These are phyloP conservation scores for Bolboschoenoplectus hybrid DNA, from an alignment of 202 grass and related monocot genomes.

Conservation along the genomic window DNA sequence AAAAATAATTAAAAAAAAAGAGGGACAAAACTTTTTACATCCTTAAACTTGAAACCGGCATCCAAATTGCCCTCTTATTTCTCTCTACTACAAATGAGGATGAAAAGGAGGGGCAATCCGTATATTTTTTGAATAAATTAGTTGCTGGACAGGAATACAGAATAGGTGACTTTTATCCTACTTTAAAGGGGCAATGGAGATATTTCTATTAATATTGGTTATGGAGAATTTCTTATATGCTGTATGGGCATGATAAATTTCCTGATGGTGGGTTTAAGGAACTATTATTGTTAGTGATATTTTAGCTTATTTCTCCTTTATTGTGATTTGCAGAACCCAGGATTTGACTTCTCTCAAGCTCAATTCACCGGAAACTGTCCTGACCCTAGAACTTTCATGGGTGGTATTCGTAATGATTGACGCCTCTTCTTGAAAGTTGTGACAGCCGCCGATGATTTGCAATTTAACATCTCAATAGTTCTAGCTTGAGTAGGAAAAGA, in stretches of 20 bases:
- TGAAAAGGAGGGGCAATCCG: not conserved
- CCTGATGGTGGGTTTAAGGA: not conserved
- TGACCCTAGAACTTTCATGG: conserved; percentile 96
- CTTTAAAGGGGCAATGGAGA: not conserved
- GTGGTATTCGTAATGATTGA: conserved; percentile 66
- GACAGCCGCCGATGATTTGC: not conserved
- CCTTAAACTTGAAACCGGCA: no score
- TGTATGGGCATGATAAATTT: not conserved
- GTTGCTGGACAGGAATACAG: not conserved
- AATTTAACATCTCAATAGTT: conserved; percentile 4
- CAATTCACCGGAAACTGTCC: conserved; percentile 89
- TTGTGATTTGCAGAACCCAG: conserved; percentile 70
- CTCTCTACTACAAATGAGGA: not conserved
- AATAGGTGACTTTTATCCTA: not conserved
- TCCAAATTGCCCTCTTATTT: not conserved
- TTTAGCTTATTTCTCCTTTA: conserved; percentile 11
- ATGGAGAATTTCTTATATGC: not conserved
- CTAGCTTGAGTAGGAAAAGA: not conserved
- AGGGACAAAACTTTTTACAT: no score
- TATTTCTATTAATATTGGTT: not conserved
- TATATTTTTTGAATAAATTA: conserved; percentile 1
- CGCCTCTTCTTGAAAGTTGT: not conserved
- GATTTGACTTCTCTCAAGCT: conserved; percentile 95
- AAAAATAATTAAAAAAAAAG: not conserved
- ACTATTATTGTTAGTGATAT: not conserved